These are phyloP conservation scores for Arabidopsis lyrata DNA, from an alignment of 441 rosid genomes.

Conservation along the genomic window DNA sequence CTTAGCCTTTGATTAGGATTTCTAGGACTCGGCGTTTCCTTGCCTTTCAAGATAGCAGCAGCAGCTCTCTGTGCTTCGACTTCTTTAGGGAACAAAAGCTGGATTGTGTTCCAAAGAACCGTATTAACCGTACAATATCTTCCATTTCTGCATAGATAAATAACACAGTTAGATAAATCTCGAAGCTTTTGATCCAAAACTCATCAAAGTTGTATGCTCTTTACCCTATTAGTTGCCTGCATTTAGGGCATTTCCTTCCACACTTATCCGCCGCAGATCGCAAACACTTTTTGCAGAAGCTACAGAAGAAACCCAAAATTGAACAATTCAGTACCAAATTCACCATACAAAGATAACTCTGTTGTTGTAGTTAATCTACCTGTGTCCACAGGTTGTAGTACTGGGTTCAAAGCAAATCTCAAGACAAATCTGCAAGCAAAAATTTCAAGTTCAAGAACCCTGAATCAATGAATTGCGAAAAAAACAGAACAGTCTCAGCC, in stretches of 20 bases:
- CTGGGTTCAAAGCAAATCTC: constrained; percentile 98
- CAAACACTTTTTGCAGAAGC: constrained; percentile 93
- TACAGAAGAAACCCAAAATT: constrained; percentile 32
- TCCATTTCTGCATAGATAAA: constrained; percentile 66
- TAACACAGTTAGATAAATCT: neutral
- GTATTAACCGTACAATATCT: constrained; percentile 91
- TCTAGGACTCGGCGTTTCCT: constrained; percentile 45
- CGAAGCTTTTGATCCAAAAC: neutral
- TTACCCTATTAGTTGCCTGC: constrained; percentile 91
- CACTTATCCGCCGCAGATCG: constrained; percentile 87
- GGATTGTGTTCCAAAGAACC: constrained; percentile 97
- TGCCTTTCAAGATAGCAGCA: constrained; percentile 39
- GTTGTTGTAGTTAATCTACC: constrained; percentile 47
- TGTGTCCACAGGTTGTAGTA: constrained; percentile 97
- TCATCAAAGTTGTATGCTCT: neutral
- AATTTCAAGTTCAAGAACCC: neutral
- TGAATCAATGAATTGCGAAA: constrained; percentile 2
- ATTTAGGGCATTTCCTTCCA: constrained; percentile 93
- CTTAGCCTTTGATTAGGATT: constrained; percentile 39
- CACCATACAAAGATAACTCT: neutral
- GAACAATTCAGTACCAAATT: constrained; percentile 23
- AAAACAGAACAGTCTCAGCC: neutral
- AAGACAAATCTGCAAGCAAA: constrained; percentile 72
- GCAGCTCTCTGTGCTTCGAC: constrained; percentile 76
- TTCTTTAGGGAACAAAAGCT: constrained; percentile 91